Percentiles rank a stretch among this genome's conserved stretches.
Conservation (phyloP, 1,284 basidiomycete genomes). For the Tilletia caries region DNA sequence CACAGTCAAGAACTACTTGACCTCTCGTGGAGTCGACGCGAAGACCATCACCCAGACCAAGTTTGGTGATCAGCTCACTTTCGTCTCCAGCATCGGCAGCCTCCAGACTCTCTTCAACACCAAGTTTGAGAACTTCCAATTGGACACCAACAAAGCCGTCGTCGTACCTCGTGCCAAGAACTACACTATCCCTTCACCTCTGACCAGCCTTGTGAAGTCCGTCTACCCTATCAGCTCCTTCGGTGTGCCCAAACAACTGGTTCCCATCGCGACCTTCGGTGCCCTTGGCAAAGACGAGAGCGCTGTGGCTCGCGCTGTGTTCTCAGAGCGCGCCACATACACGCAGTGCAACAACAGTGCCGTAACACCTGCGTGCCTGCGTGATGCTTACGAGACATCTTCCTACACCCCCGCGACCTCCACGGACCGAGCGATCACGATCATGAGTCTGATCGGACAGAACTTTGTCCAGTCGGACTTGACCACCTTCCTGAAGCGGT, state of each 20-base stretch:
- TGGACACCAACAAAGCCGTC: not conserved
- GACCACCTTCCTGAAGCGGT: conserved; percentile 12
- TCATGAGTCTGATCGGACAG: conserved; percentile 15
- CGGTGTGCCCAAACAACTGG: not conserved
- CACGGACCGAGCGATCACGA: conserved; percentile 2
- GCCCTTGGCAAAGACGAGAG: not conserved
- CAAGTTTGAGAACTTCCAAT: conserved; percentile 12
- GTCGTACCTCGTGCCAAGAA: conserved; percentile 16
- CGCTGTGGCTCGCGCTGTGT: not conserved
- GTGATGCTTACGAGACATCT: conserved; percentile 15
- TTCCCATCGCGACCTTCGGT: not conserved
- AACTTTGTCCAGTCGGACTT: conserved; percentile 7
- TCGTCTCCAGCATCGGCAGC: conserved; percentile 12
- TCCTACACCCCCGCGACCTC: conserved; percentile 8
- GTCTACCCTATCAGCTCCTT: conserved; percentile 13
- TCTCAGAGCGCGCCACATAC: not conserved
- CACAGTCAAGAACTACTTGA: conserved; percentile 12
- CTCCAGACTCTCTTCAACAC: conserved; percentile 10
- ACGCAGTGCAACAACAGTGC: conserved; percentile 10
- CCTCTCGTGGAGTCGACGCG: conserved; percentile 7
- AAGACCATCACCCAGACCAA: conserved; percentile 11
- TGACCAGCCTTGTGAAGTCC: conserved; percentile 4
- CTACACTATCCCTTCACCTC: conserved; percentile 15
- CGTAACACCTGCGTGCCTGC: conserved; percentile 11
- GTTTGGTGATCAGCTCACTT: conserved; percentile 14